These are phyloP conservation scores for Cyberlindnera americana DNA, from an alignment of 805 yeast genomes.

Conservation along the genomic window DNA sequence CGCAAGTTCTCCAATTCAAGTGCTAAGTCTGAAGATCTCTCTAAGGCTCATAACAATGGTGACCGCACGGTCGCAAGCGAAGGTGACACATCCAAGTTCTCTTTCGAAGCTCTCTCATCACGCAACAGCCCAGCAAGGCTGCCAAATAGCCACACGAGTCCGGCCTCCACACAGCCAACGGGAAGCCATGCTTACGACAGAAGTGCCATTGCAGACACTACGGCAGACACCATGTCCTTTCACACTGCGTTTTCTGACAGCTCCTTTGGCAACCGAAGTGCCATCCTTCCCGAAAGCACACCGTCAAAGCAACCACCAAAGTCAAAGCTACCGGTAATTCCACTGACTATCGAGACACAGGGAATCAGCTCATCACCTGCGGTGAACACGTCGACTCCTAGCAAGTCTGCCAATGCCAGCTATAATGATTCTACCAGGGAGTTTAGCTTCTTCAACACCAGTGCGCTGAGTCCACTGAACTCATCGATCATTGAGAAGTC, in stretches of 20 bases:
- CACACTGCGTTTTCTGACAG: constrained; percentile 23
- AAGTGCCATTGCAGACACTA: constrained; percentile 2
- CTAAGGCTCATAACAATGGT: neutral
- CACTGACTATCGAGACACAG: constrained; percentile 15
- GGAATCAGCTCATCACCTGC: neutral
- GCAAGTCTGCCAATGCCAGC: constrained; percentile 5
- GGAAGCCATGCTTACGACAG: neutral
- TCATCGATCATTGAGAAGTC: constrained; percentile 8
- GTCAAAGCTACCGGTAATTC: constrained; percentile 14
- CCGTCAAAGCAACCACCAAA: constrained; percentile 13
- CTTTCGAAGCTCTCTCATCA: constrained; percentile 12
- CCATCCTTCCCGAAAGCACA: constrained; percentile 20
- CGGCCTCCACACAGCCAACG: neutral
- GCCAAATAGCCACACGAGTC: constrained; percentile 1
- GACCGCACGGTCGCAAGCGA: constrained; percentile 11
- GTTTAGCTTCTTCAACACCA: constrained; percentile 27
- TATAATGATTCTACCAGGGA: constrained; percentile 14
- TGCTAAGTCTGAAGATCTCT: constrained; percentile 12
- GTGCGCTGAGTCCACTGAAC: constrained; percentile 14
- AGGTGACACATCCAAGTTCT: constrained; percentile 19
- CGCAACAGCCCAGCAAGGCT: constrained; percentile 5
- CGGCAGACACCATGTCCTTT: constrained; percentile 14
- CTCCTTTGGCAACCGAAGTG: constrained; percentile 1
- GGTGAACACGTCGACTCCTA: constrained; percentile 16
- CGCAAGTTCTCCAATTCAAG: constrained; percentile 19